Conservation (phyloP, 352 stramenopile genomes). For the Peronosclerospora sorghi region DNA sequence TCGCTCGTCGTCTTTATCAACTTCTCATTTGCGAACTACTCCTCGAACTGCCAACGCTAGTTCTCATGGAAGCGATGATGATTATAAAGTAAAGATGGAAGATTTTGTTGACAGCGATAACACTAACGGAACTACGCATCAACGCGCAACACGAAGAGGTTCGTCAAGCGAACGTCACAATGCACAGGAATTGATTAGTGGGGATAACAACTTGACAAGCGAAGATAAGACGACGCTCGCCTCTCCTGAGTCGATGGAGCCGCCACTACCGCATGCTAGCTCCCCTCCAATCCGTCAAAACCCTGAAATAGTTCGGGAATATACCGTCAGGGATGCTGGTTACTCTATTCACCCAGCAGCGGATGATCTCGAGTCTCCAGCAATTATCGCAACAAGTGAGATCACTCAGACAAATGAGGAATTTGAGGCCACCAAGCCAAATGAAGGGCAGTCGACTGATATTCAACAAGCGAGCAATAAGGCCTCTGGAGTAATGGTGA, state of each 20-base stretch:
- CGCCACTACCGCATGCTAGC: conserved; percentile 13
- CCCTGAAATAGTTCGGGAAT: conserved; percentile 18
- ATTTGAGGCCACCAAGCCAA: conserved; percentile 6
- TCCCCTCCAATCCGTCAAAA: conserved; percentile 23
- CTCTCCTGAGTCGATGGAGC: conserved; percentile 8
- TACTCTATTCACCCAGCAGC: conserved; percentile 17
- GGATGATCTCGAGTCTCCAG: conserved; percentile 19
- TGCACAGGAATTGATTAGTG: conserved; percentile 18
- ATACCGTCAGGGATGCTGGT: conserved; percentile 7
- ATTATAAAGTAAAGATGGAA: conserved; percentile 7
- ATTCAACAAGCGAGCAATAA: conserved; percentile 15
- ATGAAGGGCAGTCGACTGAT: conserved; percentile 8
- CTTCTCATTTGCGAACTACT: conserved; percentile 10
- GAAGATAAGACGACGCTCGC: conserved; percentile 1
- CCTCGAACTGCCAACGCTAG: conserved; percentile 5
- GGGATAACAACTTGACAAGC: conserved; percentile 8
- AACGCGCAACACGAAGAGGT: conserved; percentile 19
- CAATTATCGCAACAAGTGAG: conserved; percentile 12
- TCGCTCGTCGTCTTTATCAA: conserved; percentile 6
- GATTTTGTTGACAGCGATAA: conserved; percentile 13
- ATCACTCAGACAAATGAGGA: not conserved
- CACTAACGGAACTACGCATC: conserved; percentile 6
- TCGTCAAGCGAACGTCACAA: conserved; percentile 18
- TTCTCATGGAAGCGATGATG: conserved; percentile 3
- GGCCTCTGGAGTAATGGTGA: conserved; percentile 19